A percentile compares a stretch with the other conserved stretches of the same genome.
phyloP scores from a whole-genome alignment of 345 rosid genomes.

The Hibiscus syriacus region DNA sequence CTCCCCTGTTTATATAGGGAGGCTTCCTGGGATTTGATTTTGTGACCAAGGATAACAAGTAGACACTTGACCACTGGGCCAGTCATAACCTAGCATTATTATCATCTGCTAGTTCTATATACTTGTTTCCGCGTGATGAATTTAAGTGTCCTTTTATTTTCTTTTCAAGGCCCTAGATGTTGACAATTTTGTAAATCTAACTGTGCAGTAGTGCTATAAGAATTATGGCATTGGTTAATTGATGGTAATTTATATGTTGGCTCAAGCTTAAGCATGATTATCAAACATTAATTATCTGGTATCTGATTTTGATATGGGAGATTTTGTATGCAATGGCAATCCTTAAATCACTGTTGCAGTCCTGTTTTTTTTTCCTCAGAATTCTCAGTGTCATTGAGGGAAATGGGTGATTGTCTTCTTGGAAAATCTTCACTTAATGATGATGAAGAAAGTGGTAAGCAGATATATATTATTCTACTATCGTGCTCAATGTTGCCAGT shows the following conservation, averaged over 20 bases:
- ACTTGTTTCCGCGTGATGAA: not conserved
- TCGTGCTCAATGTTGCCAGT: not conserved
- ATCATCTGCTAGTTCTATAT: not conserved
- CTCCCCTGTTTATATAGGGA: not conserved
- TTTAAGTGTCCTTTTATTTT: not conserved
- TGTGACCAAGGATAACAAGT: not conserved
- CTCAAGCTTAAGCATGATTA: not conserved
- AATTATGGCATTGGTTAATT: not conserved
- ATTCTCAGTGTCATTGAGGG: slow-evolving; percentile 86
- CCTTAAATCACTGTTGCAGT: not conserved
- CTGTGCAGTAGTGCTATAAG: not conserved
- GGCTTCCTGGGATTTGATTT: not conserved
- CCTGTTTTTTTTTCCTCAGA: slow-evolving; percentile 43
- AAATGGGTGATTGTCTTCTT: slow-evolving; percentile 79
- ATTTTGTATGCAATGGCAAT: not conserved
- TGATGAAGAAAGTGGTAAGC: slow-evolving; percentile 86
- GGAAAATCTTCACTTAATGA: slow-evolving; percentile 71
- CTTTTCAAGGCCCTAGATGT: not conserved
- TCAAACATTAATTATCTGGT: not conserved
- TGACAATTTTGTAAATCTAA: not conserved
- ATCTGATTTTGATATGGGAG: not conserved
- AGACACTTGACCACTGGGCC: not conserved
- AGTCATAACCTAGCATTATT: not conserved
- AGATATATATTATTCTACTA: not conserved
- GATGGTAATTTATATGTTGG: not conserved